Evolutionary conservation across 129 eudicot genomes (phyloP).

Genomic region (Flaveria bidentis): DNA sequence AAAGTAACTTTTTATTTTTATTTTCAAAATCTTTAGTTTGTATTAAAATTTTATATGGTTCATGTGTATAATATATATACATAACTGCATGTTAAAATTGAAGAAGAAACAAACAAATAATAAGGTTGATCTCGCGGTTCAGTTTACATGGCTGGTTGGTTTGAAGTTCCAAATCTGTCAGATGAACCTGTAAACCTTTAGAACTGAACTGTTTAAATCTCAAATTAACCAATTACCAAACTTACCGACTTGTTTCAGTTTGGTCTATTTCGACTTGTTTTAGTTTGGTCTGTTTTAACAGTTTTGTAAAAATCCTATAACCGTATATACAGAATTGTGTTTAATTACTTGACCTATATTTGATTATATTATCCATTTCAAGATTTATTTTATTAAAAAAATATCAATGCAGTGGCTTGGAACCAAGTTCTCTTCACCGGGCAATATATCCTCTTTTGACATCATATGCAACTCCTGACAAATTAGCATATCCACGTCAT

Average conservation of each 20-base stretch:
- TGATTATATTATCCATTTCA: conserved; percentile 8
- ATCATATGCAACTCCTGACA: conserved; percentile 87
- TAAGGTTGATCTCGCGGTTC: too few relatives aligned
- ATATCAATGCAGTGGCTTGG: conserved; percentile 81
- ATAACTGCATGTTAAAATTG: too few relatives aligned
- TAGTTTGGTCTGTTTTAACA: too few relatives aligned
- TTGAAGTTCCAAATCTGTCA: too few relatives aligned
- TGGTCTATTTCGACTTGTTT: too few relatives aligned
- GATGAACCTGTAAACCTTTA: too few relatives aligned
- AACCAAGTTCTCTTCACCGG: conserved; percentile 85
- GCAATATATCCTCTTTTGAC: conserved; percentile 85
- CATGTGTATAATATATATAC: not conserved
- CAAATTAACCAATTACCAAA: too few relatives aligned
- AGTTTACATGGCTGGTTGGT: too few relatives aligned
- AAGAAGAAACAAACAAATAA: too few relatives aligned
- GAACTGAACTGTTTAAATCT: too few relatives aligned
- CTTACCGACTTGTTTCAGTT: not conserved
- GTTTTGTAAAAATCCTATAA: too few relatives aligned
- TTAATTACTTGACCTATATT: not conserved
- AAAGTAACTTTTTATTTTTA: not conserved
- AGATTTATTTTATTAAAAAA: not conserved
- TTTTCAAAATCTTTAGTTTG: not conserved
- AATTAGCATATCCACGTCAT: conserved; percentile 93
- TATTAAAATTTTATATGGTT: not conserved
- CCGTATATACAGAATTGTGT: not conserved